A percentile compares a stretch with the other conserved stretches of the same genome.
phyloP scores from a whole-genome alignment of 2,329 filamentous ascomycete species.

The Pseudocercospora crystallina region DNA sequence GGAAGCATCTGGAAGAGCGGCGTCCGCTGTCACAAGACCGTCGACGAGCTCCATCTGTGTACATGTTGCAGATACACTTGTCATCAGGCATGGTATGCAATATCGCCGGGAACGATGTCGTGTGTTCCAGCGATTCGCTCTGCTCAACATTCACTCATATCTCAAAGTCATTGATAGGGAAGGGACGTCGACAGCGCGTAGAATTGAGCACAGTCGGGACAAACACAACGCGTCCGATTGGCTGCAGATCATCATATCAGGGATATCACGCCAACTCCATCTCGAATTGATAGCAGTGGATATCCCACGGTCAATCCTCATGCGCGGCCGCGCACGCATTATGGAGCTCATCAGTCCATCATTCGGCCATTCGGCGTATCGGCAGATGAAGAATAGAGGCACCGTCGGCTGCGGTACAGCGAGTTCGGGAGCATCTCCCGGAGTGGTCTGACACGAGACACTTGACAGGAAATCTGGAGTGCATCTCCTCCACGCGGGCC shows the following conservation, averaged over 20 bases:
- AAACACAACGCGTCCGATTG: not conserved
- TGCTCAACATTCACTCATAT: not conserved
- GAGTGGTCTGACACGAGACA: no score
- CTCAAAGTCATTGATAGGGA: not conserved
- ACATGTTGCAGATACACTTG: not conserved
- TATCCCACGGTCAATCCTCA: no score
- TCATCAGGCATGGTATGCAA: not conserved
- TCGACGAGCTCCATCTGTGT: not conserved
- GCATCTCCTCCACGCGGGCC: no score
- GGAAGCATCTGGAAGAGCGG: slow-evolving; percentile 10
- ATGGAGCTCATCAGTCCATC: no score
- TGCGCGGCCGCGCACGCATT: no score
- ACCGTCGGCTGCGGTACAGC: no score
- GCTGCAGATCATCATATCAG: not conserved
- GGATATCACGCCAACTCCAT: no score
- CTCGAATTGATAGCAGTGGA: no score
- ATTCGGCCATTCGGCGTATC: no score
- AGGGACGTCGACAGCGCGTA: not conserved
- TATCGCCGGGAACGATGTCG: not conserved
- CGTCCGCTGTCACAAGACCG: slow-evolving; percentile 4
- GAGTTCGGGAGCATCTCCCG: no score
- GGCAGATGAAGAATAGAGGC: no score
- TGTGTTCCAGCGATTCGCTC: not conserved
- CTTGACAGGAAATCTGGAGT: no score
- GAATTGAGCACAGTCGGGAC: not conserved